Base-by-base conservation (phyloP, 2,329 filamentous ascomycete species). In the Macrophomina phaseolina region DNA sequence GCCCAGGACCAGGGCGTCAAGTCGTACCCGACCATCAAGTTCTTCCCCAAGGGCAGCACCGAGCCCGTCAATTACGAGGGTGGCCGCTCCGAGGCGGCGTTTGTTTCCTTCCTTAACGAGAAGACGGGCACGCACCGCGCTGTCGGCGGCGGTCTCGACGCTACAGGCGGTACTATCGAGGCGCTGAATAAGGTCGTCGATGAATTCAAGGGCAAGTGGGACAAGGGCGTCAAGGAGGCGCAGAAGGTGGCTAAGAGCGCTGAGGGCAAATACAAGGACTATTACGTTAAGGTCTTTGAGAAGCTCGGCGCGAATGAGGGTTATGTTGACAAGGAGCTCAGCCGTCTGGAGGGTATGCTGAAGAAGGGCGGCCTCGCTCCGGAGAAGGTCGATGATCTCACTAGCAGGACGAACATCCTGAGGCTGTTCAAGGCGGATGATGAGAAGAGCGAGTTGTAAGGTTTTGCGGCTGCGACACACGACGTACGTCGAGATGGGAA, bases 1-100 rank as follows among this genome's bases (percentile, higher is more conserved):
- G 90, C 93, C 62, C 81, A 88, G 76, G 88, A 90, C 62, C 90
- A 95, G 77, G 92, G 89, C 68, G 88, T 99, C 72, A 86, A 86
- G 65, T 92, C 91, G 42, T 99, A 96, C 86, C 95, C 95, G 60
- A 99, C 95, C 69, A 97, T 99, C 85, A 97, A 97, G 84, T 99
- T 90, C 87, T 99, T 97, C 87, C 87, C 93, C 72, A 91, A 91
- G 79, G 94, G 93, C 73, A 91, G 89, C 76, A 91, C 86, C 70
- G 88, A 91, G 75, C 80, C 89, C 53, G 85, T 90, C 73, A 77
- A 84, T 53, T 99, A 97, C 86, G 82, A 84, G 64, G 90, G 91
- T 68, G 91, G 87, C 69, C 94, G 95, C 71, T 83, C 84, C 60
- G 93, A 97, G 84, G 84, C 86, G 55, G 91, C 89, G 70, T 84